These are phyloP conservation scores for Yamadazyma endophytica DNA, from an alignment of 805 yeast genomes.

Conservation along the genomic window DNA sequence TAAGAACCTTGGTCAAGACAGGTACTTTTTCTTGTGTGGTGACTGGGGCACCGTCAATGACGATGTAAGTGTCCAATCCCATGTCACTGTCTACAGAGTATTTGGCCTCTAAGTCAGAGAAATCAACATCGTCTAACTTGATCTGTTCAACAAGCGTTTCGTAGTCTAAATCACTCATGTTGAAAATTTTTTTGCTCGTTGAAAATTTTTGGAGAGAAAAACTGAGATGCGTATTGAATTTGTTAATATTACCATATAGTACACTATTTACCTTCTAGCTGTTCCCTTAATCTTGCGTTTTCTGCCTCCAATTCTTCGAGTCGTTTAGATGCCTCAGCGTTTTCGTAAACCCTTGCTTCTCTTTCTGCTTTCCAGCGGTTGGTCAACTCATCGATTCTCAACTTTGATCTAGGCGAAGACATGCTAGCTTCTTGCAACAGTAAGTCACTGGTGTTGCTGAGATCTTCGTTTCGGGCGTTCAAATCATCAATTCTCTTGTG, in stretches of 20 bases:
- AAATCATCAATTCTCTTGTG: slow-evolving; percentile 25
- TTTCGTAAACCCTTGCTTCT: slow-evolving; percentile 63
- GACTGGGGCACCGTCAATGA: slow-evolving; percentile 93
- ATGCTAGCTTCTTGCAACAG: slow-evolving; percentile 11
- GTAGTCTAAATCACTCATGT: not conserved
- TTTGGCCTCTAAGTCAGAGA: slow-evolving; percentile 79
- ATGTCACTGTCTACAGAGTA: slow-evolving; percentile 55
- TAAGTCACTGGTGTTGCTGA: slow-evolving; percentile 7
- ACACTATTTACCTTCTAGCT: slow-evolving; percentile 1
- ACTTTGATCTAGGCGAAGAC: slow-evolving; percentile 15
- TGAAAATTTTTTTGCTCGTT: slow-evolving; percentile 10
- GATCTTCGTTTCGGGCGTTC: slow-evolving; percentile 17
- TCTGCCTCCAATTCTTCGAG: slow-evolving; percentile 54
- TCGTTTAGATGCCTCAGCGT: slow-evolving; percentile 49
- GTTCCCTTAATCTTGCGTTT: slow-evolving; percentile 35
- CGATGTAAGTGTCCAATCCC: slow-evolving; percentile 71
- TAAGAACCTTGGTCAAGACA: slow-evolving; percentile 77
- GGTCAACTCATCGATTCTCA: slow-evolving; percentile 59
- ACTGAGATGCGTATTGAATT: not conserved
- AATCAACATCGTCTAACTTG: slow-evolving; percentile 56
- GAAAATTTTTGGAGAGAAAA: not conserved
- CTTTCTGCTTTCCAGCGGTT: slow-evolving; percentile 67
- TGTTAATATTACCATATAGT: not conserved
- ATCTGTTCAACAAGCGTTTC: slow-evolving; percentile 39
- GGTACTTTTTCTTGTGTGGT: slow-evolving; percentile 89